Base-by-base conservation (phyloP, 1,284 basidiomycete species). In the Entoloma clypeatum region DNA sequence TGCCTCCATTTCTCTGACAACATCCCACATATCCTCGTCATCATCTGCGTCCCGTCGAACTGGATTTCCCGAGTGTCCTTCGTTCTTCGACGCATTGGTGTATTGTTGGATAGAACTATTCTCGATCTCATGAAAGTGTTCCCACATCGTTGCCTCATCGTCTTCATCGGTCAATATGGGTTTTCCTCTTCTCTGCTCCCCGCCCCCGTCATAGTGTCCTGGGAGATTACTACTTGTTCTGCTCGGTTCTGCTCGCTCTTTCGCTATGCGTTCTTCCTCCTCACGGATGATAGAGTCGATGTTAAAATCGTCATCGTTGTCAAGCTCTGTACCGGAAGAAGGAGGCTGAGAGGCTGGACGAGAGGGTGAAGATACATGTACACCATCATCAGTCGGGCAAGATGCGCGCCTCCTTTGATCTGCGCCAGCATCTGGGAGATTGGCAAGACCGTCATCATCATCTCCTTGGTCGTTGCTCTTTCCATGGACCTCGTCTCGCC, bases 401-500 rank as follows among this genome's bases (percentile, higher is more conserved):
- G 47, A 50, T n/a, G 44, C 34, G 13, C 43, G 33, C 21, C 24
- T 5, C 17, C 38, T 14, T 43, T 39, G 17, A 41, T 45, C 17
- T 5, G 45, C 44, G 19, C 51, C 57, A 5, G 51, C 54, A 30
- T 50, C 52, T 39, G 55, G 50, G 29, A 54, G 56, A 21, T 63
- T 57, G 5, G 54, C 60, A 8, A 60, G 52, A 39, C 63, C 62
- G 21, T 43, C 28, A 29, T 51, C 55, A 21, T 54, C 51, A 5
- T 57, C 56, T 22, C 57, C 56, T 11, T 60, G 59, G 30, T 63
- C 56, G 22, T 62, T 58, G n/a, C 43, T 47, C 33, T 64, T 56
- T 6, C 81, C 83, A 31, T 79, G 75, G 19, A 72, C 72, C 57
- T 86, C 79, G 54, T 89, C 85, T 36, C 74, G 69, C 85, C 84